Evolutionary conservation across 1,284 basidiomycete genomes (phyloP), one percentile per base, ranked within the genome.

Genomic region (Cryptococcus sp.): DNA sequence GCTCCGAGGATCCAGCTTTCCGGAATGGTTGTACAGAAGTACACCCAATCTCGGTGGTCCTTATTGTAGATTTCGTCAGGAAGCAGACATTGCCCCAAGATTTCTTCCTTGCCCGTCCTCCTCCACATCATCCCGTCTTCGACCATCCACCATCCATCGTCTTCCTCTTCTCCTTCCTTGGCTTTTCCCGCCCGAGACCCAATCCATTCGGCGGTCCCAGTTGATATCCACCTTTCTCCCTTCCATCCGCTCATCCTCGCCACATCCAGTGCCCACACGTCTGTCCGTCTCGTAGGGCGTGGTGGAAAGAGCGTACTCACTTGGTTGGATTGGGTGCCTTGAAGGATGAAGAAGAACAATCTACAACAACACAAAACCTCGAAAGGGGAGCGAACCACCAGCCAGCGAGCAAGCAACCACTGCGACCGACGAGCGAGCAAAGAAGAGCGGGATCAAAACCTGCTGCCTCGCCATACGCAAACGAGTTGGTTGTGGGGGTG

Each of bases 11-110:
- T 58, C 57, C 57, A 51, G 28, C 7, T 31, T 14, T 7, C 7
- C 28, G 9, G 7, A 7, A 14, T 51, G 50, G 21, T 43, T 33
- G 38, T 21, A 38, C 31, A 45, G 42, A 45, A 33, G 33, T 47
- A 36, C 45, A 25, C 33, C 34, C 25, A 31, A n/a, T n/a, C 51
- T 40, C 38, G 44, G 31, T 43, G 45, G 42, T 35, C 35, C 43
- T 33, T 41, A 50, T 41, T 44, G 42, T 49, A n/a, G 41, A 43
- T 34, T 58, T 61, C 60, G 56, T 63, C 63, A 65, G 56, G 60
- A 61, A 50, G 56, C 66, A 62, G 66, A 68, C 68, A 68, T 68
- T 69, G 66, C 66, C 68, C 68, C 68, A 58, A 55, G 64, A 46
- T 64, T 41, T 68, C 68, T 60, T 66, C 65, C 65, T 69, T 42